Conservation (phyloP, 2,329 filamentous ascomycete genomes). For the Neopestalotiopsis clavispora region DNA sequence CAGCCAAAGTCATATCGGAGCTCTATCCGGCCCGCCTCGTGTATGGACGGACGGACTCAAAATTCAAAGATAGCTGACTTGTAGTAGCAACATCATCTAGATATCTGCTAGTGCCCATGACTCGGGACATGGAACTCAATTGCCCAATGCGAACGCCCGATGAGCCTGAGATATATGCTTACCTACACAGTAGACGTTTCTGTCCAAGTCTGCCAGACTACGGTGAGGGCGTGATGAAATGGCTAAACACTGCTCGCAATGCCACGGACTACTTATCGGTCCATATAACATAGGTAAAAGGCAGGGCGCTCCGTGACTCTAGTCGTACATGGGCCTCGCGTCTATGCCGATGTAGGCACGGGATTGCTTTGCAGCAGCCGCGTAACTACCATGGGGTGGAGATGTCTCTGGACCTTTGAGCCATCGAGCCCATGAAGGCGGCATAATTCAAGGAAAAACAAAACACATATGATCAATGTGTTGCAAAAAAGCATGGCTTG, state of each 20-base stretch:
- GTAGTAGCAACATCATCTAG: neutral
- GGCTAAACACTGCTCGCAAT: neutral
- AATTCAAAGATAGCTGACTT: neutral
- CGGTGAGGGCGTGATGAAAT: neutral
- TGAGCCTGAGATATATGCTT: neutral
- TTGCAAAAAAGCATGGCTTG: neutral
- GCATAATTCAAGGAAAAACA: neutral
- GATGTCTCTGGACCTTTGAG: neutral
- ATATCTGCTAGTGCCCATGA: neutral
- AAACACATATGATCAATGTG: neutral
- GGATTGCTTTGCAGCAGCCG: constrained; percentile 1
- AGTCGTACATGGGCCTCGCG: neutral
- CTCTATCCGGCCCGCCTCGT: neutral
- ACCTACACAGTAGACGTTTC: neutral
- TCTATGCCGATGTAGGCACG: neutral
- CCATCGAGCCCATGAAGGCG: neutral
- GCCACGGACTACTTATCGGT: neutral
- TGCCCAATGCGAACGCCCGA: neutral
- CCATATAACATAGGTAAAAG: neutral
- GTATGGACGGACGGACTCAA: neutral
- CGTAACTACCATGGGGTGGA: neutral
- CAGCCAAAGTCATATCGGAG: neutral
- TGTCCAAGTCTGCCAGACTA: neutral
- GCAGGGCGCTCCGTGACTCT: neutral
- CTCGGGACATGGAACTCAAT: neutral